Evolutionary conservation across 805 yeast species (phyloP), one percentile per base, ranked within the genome.

Genomic region (Hanseniaspora pseudoguilliermondii): DNA sequence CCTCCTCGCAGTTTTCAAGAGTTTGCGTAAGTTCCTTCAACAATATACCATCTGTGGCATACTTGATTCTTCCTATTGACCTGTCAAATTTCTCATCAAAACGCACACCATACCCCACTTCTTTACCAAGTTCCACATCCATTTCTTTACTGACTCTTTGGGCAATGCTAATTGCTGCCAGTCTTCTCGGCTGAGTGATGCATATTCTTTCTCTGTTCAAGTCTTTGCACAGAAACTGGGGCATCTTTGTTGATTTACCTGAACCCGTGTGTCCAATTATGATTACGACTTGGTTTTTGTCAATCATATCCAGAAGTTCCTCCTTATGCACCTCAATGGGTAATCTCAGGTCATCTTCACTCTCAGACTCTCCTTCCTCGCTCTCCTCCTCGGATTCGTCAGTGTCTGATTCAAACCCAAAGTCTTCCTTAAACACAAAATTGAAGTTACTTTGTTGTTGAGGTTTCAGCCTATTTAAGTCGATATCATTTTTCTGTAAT

Each of bases 1-100:
- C 32, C 7, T 20, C n/a, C n/a, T 46, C 40, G 10, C 15, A 27
- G 16, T 40, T 40, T 25, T 53, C 32, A 2, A 53, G 11, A 9
- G 25, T 97, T 1, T 77, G 72, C 36, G 90, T 69, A 60, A 87
- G 83, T 69, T 93, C 98, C 57, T 96, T 71, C 36, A 90, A 72
- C 21, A 93, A 74, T 88, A 89, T 86, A 76, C 98, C 98, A 68
- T 93, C 98, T 0, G 98, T 93, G 79, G 90, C 78, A 68, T 93
- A 93, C 71, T 91, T 91, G 53, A 93, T 75, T 15, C 75, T 69
- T 0, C 98, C 93, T 18, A 74, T 71, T 0, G 75, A 75, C 6
- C 62, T 61, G 39, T 79, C 74, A 0, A 89, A 78, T 57, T 74
- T 76, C 59, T 90, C 95, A 57, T 93, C 98, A 68, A 93, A 91